Base-by-base conservation (phyloP, 164 flowering plant species). In the Saururus chinensis region DNA sequence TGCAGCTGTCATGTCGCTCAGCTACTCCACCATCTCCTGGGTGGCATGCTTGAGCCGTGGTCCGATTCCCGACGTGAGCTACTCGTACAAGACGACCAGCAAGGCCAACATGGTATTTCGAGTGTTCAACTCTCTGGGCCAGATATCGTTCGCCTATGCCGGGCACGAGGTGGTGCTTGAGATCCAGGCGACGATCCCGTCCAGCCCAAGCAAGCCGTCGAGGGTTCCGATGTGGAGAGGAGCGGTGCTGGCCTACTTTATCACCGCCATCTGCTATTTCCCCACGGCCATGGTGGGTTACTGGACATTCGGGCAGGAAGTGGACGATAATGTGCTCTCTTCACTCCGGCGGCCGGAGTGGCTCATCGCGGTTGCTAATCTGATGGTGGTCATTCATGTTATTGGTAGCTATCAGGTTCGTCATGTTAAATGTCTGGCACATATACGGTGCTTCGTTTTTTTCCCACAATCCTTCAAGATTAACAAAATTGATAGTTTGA, bases 11-110 rank as follows among this genome's bases (percentile, higher is more conserved):
- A 87, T 87, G 97, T 90, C 97, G 0, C 84, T 90, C 13, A 78
- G 98, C 64, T 91, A 91, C 68, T 91, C 96, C 22, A 88, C 96
- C 0, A 86, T 91, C 73, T 85, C 98, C 0, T 88, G 98, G 98
- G 95, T 51, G 40, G 93, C 87, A 1, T 74, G 83, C 76, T 65
- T 91, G 73, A 65, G 61, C 20, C 67, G 69, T 26, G 95, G 96
- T 0, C 74, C 62, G 17, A 66, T 74, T 0, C 74, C 72, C 24
- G 64, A 85, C 42, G 96, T 91, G 71, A 87, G 84, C 85, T 86
- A 91, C 48, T 84, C 66, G 1, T 88, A 91, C 83, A 87, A 77
- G 74, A 61, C 63, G 24, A 82, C 87, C 13, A 80, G 77, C 60
- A 1, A 75, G 0, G 61, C 68, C 11, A 93, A 91, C 60, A 70